Evolutionary conservation across 2,329 filamentous ascomycete species (phyloP).

Genomic region (Aspergillus quadrilineatus): DNA sequence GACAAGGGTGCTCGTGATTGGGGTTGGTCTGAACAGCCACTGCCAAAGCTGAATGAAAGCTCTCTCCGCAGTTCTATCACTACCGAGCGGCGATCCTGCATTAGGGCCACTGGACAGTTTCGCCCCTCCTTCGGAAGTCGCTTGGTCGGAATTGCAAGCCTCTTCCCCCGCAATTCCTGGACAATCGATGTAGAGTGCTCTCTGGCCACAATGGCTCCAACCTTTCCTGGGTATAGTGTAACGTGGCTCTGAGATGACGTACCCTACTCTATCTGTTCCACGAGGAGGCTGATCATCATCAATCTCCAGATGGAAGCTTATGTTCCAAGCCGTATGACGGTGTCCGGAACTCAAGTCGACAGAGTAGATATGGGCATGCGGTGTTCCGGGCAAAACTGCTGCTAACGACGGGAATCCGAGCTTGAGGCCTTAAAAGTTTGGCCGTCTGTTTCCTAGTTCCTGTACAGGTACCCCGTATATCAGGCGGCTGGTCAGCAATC

Average conservation of each 20-base stretch:
- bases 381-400: not conserved
- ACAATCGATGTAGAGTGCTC: not conserved
- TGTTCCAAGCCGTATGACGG: not conserved
- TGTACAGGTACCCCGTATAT: not conserved
- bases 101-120: slow-evolving; percentile 8
- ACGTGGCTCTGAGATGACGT: slow-evolving; percentile 22
- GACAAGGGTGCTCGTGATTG: not conserved
- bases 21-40: slow-evolving; percentile 7
- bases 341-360: not conserved
- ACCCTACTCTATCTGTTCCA: slow-evolving; percentile 14
- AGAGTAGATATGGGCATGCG: not conserved
- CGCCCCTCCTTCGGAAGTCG: not conserved
- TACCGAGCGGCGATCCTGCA: slow-evolving; percentile 19
- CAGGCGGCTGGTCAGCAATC: not conserved
- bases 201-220: not conserved
- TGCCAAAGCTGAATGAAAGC: slow-evolving; percentile 15
- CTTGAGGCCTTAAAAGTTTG: slow-evolving; percentile 1
- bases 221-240: slow-evolving; percentile 5
- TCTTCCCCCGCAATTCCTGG: slow-evolving; percentile 10
- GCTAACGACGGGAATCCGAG: not conserved
- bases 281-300: slow-evolving; percentile 2
- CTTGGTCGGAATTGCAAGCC: slow-evolving; percentile 1
- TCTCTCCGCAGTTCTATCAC: slow-evolving; percentile 23
- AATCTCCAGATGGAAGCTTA: not conserved
- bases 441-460: not conserved